Conservation (phyloP, 2,329 filamentous ascomycete genomes). For the Claviceps purpurea region DNA sequence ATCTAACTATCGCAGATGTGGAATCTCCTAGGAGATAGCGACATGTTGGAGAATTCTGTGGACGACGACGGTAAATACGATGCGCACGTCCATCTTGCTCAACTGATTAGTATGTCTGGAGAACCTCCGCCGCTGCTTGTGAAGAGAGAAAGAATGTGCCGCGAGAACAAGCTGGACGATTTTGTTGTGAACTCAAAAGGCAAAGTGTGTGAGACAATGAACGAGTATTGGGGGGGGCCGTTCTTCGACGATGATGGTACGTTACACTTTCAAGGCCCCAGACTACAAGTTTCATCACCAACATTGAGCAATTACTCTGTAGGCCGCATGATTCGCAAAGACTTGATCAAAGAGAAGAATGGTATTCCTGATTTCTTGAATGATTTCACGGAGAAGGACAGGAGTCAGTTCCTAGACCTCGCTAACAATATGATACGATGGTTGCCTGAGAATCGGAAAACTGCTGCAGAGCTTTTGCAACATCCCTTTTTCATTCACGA, state of each 20-base stretch:
- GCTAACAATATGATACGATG: conserved; percentile 14
- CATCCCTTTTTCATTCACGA: conserved; percentile 9
- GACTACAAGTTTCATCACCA: neutral
- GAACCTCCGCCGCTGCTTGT: conserved; percentile 6
- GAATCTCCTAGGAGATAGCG: neutral
- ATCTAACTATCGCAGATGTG: neutral
- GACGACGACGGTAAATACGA: conserved; percentile 11
- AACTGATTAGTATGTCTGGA: conserved; percentile 10
- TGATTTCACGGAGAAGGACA: conserved; percentile 9
- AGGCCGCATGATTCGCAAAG: conserved; percentile 7
- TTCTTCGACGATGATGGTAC: conserved; percentile 9
- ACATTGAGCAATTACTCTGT: neutral
- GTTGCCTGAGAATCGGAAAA: conserved; percentile 13
- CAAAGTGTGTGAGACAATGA: conserved; percentile 5
- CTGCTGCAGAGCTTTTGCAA: conserved; percentile 11
- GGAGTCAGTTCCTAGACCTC: conserved; percentile 12
- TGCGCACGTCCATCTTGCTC: conserved; percentile 12
- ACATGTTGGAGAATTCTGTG: conserved; percentile 7
- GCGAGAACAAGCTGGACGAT: neutral
- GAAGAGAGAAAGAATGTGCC: conserved; percentile 8
- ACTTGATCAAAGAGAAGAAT: conserved; percentile 4
- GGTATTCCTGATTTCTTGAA: conserved; percentile 8
- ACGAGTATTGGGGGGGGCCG: conserved; percentile 11
- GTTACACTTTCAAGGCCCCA: neutral
- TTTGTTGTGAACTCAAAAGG: neutral